phyloP scores from a whole-genome alignment of 2,329 filamentous ascomycete species.

The Colletotrichum liriopes region DNA sequence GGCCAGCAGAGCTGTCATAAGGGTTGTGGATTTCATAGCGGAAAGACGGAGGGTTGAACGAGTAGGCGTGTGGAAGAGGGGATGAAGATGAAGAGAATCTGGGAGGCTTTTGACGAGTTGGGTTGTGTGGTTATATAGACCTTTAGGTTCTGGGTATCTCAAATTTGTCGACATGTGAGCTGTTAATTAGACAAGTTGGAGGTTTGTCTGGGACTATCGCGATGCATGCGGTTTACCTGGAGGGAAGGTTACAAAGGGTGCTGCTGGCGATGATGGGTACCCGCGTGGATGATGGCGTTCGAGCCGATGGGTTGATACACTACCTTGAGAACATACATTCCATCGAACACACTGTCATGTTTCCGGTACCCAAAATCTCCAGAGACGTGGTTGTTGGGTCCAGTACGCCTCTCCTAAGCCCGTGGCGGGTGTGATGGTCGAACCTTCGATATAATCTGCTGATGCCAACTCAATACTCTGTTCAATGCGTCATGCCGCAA shows the following conservation, averaged over 20 bases:
- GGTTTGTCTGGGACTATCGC: too few relatives aligned
- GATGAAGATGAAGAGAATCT: not conserved
- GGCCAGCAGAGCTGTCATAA: conserved; percentile 29
- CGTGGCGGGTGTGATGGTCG: not conserved
- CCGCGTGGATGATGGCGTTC: not conserved
- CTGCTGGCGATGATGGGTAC: not conserved
- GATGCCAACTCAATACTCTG: not conserved
- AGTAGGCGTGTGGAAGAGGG: not conserved
- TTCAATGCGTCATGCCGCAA: not conserved
- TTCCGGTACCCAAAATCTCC: not conserved
- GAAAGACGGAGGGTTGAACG: not conserved
- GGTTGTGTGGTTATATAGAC: not conserved
- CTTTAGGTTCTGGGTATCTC: not conserved
- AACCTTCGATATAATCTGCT: not conserved
- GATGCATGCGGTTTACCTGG: not conserved
- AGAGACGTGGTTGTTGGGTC: not conserved
- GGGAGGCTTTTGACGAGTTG: not conserved
- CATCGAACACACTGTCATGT: not conserved
- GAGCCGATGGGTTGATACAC: not conserved
- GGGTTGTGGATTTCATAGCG: conserved; percentile 27
- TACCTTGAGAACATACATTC: not conserved
- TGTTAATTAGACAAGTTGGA: too few relatives aligned
- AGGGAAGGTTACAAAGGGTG: not conserved
- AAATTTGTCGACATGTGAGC: not conserved
- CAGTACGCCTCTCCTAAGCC: not conserved